These are phyloP conservation scores for Naegleria gruberi DNA, from an alignment of 208 protist genomes.

Conservation along the genomic window DNA sequence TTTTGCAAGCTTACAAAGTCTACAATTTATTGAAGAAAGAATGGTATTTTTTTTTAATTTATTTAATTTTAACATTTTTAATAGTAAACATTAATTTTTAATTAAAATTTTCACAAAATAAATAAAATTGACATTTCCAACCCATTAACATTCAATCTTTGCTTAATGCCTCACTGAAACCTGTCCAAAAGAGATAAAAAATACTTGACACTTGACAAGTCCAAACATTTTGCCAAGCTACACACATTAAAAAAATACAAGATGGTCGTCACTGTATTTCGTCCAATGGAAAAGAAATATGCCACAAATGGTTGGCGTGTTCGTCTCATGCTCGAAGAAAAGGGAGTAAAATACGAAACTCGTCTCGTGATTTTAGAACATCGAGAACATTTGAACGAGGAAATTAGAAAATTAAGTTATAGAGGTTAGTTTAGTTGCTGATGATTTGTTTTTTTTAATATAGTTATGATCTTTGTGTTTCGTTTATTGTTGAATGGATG, in stretches of 20 bases:
- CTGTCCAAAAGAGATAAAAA: no score
- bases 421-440: neutral
- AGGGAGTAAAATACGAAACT: slow-evolving; percentile 4
- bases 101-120: no score
- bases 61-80: no score
- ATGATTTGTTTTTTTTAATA: neutral
- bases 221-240: neutral
- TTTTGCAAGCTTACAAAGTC: no score
- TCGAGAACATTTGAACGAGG: neutral
- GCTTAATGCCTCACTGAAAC: no score
- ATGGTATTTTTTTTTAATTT: no score
- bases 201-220: no score
- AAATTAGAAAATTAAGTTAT: slow-evolving; percentile 14
- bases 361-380: neutral
- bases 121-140: no score
- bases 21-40: no score
- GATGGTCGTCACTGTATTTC: neutral
- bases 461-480: neutral
- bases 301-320: neutral
- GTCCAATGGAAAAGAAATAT: slow-evolving; percentile 18
- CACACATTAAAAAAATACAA: neutral
- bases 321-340: slow-evolving; percentile 12
- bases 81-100: no score
- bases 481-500: neutral
- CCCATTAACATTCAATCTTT: no score